Evolutionary conservation across 2,329 filamentous ascomycete species (phyloP), one percentile per base, ranked within the genome.

Genomic region (Trichoderma oligosporum): DNA sequence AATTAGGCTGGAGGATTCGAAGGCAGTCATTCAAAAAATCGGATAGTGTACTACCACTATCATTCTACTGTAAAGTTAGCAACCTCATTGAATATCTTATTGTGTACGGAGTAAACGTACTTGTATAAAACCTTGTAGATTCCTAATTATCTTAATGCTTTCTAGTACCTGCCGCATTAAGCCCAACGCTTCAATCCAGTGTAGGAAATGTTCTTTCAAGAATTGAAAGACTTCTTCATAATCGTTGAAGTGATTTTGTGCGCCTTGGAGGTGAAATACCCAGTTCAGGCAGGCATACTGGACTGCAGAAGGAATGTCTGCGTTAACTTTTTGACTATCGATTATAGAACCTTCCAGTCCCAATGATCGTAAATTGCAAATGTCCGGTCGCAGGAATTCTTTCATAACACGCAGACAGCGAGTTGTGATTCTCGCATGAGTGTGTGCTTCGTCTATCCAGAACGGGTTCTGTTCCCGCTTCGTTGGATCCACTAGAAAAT

Each of bases 151-250:
- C 0, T 44, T 33, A 11, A 41, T n/a, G 7, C 48, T 60, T 7
- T 66, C 62, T 2, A 49, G 11, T 4, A 22, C 20, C 27, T 65
- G 61, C 11, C 65, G 64, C 35, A 75, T 62, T 7, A 73, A 60
- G 45, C 69, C 70, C 18, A 76, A 61, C 5, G 67, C 70, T 61
- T 77, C 73, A 1, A 76, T 60, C 74, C 73, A 77, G 51, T 77
- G 64, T 3, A 78, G 71, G 49, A 77, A 65, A 61, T 76, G 70
- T 12, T 59, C 8, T 11, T 64, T 58, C 4, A 78, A 62, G 59
- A 78, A 78, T 1, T 49, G 1, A 49, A 74, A 60, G 5, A 68
- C 65, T 25, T 62, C 20, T 44, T 66, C 64, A 22, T 61, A 57
- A 60, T 71, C 64, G 60, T 6, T 12, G n/a, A 1, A 3, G 49